Evolutionary conservation across 805 yeast species (phyloP), one percentile per base, ranked within the genome.

Genomic region (Saturnispora kantuleensis): DNA sequence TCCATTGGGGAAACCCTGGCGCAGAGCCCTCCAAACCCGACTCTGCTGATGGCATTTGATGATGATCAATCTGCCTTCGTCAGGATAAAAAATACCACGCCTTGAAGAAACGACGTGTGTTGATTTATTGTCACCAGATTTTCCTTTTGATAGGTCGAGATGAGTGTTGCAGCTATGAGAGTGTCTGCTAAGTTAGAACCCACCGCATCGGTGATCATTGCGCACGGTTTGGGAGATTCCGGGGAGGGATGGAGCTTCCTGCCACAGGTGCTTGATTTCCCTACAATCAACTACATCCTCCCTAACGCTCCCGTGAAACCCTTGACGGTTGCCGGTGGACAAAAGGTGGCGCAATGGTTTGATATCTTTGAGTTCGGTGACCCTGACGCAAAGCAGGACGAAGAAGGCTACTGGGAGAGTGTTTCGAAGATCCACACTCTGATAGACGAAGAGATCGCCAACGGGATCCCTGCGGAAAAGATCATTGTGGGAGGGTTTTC

Each of bases 401-500:
- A 58, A 8, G 65, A 53, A 0, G 87, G 88, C 2, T 77, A 73
- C 56, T 56, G 75, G 53, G 66, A 67, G 42, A 66, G 79, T 10
- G 64, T 77, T 38, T 68, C 70, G 1, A 53, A 62, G 3, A 65
- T 81, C 18, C 66, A 71, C 41, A 53, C 54, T 1, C 65, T 71
- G 50, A 68, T 83, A 36, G 59, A 71, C 16, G 77, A 77, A 45
- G 78, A 81, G 52, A 65, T 74, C 12, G 74, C 72, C 8, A 53
- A 55, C 6, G 77, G 81, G 9, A 72, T 84, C 31, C 70, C 75
- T 4, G 68, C 82, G 0, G 77, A 76, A 13, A 75, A 83, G 43
- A 83, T 93, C 39, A 67, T 93, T n/a, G 68, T 93, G 46, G 97
- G 97, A 31, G 98, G 98, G 0, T 93, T 93, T 59, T 82, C 94